A percentile compares a stretch with the other conserved stretches of the same genome.
Conservation (phyloP, 495 filamentous ascomycete species). For the Viridothelium virens region DNA sequence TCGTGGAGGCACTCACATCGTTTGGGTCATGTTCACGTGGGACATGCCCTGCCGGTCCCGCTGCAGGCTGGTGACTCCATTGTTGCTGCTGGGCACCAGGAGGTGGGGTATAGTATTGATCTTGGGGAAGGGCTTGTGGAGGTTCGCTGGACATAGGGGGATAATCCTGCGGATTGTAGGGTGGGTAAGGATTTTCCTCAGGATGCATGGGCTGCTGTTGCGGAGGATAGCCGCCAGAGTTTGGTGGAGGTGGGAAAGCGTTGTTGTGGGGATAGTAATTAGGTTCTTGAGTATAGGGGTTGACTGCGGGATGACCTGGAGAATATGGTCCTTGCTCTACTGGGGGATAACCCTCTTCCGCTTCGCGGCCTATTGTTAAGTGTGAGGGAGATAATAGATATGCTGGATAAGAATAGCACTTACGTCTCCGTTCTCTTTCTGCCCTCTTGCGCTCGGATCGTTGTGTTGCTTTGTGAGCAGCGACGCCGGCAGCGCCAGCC, state of each 20-base stretch:
- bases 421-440: constrained; percentile 36
- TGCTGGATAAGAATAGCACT: constrained; percentile 17
- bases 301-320: constrained; percentile 24
- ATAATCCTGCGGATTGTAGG: constrained; percentile 42
- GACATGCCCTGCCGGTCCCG: not conserved
- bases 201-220: constrained; percentile 11
- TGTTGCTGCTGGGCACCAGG: constrained; percentile 16
- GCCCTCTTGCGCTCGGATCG: constrained; percentile 53
- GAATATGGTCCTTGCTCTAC: constrained; percentile 1
- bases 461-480: constrained; percentile 62
- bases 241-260: constrained; percentile 41
- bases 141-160: constrained; percentile 17
- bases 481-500: constrained; percentile 66
- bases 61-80: not conserved
- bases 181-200: constrained; percentile 23
- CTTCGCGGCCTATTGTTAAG: constrained; percentile 20
- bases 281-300: constrained; percentile 33
- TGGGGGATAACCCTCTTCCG: constrained; percentile 14
- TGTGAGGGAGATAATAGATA: constrained; percentile 26
- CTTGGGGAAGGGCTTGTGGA: constrained; percentile 15
- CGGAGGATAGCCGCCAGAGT: constrained; percentile 11
- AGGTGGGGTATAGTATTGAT: not conserved
- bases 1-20: not conserved
- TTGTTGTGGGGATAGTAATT: constrained; percentile 35
- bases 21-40: constrained; percentile 7